Conservation (phyloP, 140 eudicot species). For the Flaveria floridana region DNA sequence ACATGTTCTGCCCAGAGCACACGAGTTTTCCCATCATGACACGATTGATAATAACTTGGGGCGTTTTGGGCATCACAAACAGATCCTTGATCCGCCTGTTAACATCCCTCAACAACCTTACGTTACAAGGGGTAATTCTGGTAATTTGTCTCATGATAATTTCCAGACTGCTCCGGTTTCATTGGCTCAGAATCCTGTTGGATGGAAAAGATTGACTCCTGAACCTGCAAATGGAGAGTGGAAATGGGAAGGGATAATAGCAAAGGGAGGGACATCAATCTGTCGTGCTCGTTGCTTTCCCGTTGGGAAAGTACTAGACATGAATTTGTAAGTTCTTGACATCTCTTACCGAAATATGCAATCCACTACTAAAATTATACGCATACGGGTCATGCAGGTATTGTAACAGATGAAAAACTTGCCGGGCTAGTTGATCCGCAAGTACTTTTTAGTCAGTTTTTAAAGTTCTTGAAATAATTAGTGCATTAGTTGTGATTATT, state of each 20-base stretch:
- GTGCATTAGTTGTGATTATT: background rate
- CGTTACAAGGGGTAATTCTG: conserved; percentile 50
- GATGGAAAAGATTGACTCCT: conserved; percentile 54
- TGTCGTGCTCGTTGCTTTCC: conserved; percentile 99
- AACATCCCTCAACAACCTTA: conserved; percentile 46
- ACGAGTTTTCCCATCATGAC: conserved; percentile 41
- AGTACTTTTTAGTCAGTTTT: background rate
- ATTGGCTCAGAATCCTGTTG: conserved; percentile 46
- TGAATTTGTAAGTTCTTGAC: conserved; percentile 61
- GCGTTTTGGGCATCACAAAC: conserved; percentile 44
- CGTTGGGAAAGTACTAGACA: conserved; percentile 80
- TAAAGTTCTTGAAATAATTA: background rate
- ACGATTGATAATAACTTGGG: conserved; percentile 41
- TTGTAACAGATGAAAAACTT: background rate
- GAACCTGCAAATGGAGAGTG: conserved; percentile 63
- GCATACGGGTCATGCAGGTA: background rate
- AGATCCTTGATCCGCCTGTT: conserved; percentile 45
- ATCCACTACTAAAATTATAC: background rate
- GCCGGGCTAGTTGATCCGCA: background rate
- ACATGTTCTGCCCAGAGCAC: conserved; percentile 38
- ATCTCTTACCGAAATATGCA: background rate
- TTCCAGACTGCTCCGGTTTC: conserved; percentile 39
- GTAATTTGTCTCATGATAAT: conserved; percentile 46
- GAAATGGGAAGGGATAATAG: conserved; percentile 96
- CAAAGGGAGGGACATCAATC: conserved; percentile 86